These are phyloP conservation scores for Pistacia integerrima DNA, from an alignment of 345 rosid species.

Conservation along the genomic window DNA sequence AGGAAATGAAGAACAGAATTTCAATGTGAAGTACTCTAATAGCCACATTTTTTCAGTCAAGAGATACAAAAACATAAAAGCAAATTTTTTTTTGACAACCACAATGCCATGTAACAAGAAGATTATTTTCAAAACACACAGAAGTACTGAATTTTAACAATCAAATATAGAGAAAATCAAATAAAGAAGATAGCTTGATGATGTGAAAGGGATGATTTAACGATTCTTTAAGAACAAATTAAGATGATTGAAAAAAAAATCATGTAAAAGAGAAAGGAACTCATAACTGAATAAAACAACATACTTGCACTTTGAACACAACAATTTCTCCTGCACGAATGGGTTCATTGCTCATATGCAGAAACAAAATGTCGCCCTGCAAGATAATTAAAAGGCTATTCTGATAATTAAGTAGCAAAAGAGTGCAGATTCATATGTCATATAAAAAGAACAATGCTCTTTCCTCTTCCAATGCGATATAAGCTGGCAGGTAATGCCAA, in stretches of 20 bases:
- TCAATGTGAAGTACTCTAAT: neutral
- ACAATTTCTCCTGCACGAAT: constrained; percentile 73
- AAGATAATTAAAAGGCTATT: constrained; percentile 8
- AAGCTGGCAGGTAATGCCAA: too few species aligned
- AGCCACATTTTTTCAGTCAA: neutral
- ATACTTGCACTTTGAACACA: constrained; percentile 63
- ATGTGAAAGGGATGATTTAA: neutral
- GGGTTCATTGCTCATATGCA: constrained; percentile 64
- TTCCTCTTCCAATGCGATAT: too few species aligned
- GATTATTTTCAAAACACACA: neutral
- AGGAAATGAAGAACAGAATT: neutral
- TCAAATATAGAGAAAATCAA: neutral
- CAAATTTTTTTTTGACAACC: neutral
- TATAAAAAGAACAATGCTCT: too few species aligned
- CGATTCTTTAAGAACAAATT: neutral
- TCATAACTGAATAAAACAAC: neutral
- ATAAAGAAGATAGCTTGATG: neutral
- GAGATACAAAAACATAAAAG: neutral
- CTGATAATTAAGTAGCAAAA: too few species aligned
- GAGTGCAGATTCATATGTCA: too few species aligned
- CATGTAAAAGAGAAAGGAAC: neutral
- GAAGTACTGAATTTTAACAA: neutral
- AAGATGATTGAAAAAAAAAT: neutral
- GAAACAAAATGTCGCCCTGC: constrained; percentile 78
- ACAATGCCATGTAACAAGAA: neutral